These are phyloP conservation scores for Paracoccidioides lutzii DNA, from an alignment of 2,329 filamentous ascomycete species.

Conservation along the genomic window DNA sequence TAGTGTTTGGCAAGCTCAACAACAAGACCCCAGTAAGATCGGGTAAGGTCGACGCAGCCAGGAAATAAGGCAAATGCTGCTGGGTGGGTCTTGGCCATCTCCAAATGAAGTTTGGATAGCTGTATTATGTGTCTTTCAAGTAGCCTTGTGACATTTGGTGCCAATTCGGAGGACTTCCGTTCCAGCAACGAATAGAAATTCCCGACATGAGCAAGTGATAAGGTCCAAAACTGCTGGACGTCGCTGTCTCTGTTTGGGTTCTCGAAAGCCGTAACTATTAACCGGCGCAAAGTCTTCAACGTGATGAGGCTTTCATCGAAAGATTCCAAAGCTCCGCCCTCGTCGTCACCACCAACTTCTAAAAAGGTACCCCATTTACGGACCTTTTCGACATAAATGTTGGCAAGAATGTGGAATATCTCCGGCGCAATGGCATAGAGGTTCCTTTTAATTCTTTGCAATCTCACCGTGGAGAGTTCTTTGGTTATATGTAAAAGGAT, in stretches of 20 bases:
- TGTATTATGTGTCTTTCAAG: constrained; percentile 83
- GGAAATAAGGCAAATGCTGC: constrained; percentile 73
- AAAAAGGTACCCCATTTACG: constrained; percentile 54
- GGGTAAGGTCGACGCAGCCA: constrained; percentile 61
- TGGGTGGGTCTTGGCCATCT: constrained; percentile 68
- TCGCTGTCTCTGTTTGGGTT: constrained; percentile 65
- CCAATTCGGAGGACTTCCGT: constrained; percentile 42
- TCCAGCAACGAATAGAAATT: constrained; percentile 55
- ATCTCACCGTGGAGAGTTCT: constrained; percentile 68
- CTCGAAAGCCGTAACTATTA: constrained; percentile 72
- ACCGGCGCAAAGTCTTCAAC: constrained; percentile 65
- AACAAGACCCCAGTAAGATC: constrained; percentile 75
- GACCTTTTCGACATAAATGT: constrained; percentile 65
- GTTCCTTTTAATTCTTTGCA: constrained; percentile 61
- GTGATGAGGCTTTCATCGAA: constrained; percentile 67
- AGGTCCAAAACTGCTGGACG: constrained; percentile 66
- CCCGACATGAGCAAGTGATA: constrained; percentile 66
- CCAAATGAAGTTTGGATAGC: constrained; percentile 79
- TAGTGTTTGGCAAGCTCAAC: constrained; percentile 62
- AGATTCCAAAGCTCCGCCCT: constrained; percentile 46
- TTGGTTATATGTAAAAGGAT: constrained; percentile 80
- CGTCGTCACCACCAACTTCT: constrained; percentile 44
- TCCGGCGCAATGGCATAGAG: constrained; percentile 71
- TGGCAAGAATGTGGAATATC: constrained; percentile 64
- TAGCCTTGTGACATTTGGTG: constrained; percentile 42